phyloP scores from a whole-genome alignment of 768 basidiomycete genomes.

The Gymnopilus dilepis region DNA sequence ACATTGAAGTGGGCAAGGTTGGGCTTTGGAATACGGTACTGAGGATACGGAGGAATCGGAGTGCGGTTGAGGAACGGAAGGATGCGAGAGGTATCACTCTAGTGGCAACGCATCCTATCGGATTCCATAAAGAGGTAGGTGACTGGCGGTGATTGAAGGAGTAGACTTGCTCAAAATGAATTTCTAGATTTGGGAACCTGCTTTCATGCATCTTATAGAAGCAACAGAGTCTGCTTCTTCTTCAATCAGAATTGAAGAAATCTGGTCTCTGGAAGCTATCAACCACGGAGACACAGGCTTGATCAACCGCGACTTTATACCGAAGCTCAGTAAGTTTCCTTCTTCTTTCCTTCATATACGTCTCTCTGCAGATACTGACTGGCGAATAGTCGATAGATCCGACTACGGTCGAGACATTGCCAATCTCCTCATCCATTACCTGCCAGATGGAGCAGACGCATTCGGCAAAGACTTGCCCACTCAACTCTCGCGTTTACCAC shows the following conservation, averaged over 20 bases:
- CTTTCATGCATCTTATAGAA: conserved; percentile 28
- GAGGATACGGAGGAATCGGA: conserved; percentile 27
- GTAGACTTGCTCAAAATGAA: not conserved
- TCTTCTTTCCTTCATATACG: not conserved
- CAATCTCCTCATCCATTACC: conserved; percentile 30
- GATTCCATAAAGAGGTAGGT: conserved; percentile 34
- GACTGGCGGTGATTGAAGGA: not conserved
- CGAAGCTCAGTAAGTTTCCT: conserved; percentile 26
- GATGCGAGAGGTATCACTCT: conserved; percentile 28
- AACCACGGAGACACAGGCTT: conserved; percentile 34
- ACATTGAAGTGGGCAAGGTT: conserved; percentile 15
- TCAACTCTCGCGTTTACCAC: conserved; percentile 18
- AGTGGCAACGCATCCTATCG: conserved; percentile 30
- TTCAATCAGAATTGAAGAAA: conserved; percentile 27
- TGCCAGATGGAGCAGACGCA: conserved; percentile 22
- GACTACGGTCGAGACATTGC: conserved; percentile 34
- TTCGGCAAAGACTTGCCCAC: conserved; percentile 22
- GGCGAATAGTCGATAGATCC: conserved; percentile 28
- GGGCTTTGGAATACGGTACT: conserved; percentile 29
- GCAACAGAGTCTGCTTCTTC: conserved; percentile 26
- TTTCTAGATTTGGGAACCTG: conserved; percentile 31
- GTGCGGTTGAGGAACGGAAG: conserved; percentile 5
- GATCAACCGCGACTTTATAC: conserved; percentile 26
- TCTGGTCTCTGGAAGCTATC: conserved; percentile 32
- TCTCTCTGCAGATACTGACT: not conserved